phyloP scores from a whole-genome alignment of 1,139 yeast species.

The Eremothecium coryli region DNA sequence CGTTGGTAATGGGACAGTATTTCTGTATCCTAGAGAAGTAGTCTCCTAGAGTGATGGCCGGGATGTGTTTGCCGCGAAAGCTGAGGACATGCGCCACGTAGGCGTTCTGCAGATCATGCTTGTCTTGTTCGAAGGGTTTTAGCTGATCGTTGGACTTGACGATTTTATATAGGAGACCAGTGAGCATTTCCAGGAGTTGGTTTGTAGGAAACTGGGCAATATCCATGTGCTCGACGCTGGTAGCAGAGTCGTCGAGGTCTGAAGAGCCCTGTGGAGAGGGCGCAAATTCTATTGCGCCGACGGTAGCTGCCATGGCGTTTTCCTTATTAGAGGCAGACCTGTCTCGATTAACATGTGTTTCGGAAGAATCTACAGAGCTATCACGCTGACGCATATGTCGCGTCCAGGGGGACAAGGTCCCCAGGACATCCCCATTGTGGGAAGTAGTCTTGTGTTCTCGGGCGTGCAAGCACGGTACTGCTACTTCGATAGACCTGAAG shows the following conservation, averaged over 20 bases:
- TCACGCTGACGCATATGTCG: too few species aligned
- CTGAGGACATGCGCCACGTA: conserved; percentile 46
- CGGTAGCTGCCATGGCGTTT: too few species aligned
- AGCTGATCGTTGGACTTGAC: conserved; percentile 86
- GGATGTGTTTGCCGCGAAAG: conserved; percentile 91
- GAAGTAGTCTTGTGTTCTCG: too few species aligned
- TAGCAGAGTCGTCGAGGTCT: conserved; percentile 30
- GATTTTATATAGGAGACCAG: conserved; percentile 74
- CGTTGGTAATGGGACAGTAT: conserved; percentile 96
- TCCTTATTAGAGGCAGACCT: too few species aligned
- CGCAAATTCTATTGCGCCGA: too few species aligned
- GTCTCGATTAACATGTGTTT: too few species aligned
- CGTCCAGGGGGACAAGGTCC: too few species aligned
- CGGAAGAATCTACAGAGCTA: too few species aligned
- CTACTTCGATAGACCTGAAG: too few species aligned
- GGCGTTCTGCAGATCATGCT: conserved; percentile 1
- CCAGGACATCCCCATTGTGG: too few species aligned
- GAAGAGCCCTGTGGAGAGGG: too few species aligned
- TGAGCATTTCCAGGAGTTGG: conserved; percentile 72
- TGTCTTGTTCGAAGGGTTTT: conserved; percentile 8
- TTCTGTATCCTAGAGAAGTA: conserved; percentile 83
- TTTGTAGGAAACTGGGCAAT: conserved; percentile 78
- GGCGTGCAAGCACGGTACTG: too few species aligned
- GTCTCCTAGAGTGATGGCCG: conserved; percentile 85
- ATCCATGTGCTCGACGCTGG: conserved; percentile 46